Percentiles rank a stretch among this genome's conserved stretches.
Conservation (phyloP, 345 rosid genomes). For the Geranium brycei region DNA sequence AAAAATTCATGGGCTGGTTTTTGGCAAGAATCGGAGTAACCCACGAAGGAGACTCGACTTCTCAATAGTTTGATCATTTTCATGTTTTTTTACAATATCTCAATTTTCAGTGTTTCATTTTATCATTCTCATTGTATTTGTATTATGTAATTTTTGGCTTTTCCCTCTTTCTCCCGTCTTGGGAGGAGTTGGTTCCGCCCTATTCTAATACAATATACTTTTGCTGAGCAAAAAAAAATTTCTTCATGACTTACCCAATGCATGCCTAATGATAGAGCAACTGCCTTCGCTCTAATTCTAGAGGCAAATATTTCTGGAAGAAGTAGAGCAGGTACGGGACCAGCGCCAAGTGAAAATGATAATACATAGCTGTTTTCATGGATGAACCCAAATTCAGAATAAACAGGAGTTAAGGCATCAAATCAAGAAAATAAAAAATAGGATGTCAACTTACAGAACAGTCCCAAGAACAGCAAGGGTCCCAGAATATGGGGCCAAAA, state of each 20-base stretch:
- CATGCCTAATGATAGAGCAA: slow-evolving; percentile 83
- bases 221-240: not conserved
- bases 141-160: no score
- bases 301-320: slow-evolving; percentile 94
- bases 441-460: slow-evolving; percentile 55
- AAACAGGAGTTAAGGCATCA: not conserved
- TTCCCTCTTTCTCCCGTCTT: no score
- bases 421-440: not conserved
- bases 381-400: slow-evolving; percentile 9
- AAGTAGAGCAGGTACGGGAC: slow-evolving; percentile 98
- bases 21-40: no score
- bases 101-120: no score
- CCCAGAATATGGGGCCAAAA: slow-evolving; percentile 83
- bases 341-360: slow-evolving; percentile 97
- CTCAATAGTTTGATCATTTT: no score
- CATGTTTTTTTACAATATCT: no score
- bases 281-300: slow-evolving; percentile 95
- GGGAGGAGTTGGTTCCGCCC: no score
- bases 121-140: no score
- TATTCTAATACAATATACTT: no score
- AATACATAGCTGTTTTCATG: slow-evolving; percentile 54
- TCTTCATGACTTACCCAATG: slow-evolving; percentile 63
- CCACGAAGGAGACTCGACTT: no score
- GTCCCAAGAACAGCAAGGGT: slow-evolving; percentile 88
- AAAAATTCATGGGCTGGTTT: no score